phyloP scores from a whole-genome alignment of 805 yeast genomes.

The Pichia exigua region DNA sequence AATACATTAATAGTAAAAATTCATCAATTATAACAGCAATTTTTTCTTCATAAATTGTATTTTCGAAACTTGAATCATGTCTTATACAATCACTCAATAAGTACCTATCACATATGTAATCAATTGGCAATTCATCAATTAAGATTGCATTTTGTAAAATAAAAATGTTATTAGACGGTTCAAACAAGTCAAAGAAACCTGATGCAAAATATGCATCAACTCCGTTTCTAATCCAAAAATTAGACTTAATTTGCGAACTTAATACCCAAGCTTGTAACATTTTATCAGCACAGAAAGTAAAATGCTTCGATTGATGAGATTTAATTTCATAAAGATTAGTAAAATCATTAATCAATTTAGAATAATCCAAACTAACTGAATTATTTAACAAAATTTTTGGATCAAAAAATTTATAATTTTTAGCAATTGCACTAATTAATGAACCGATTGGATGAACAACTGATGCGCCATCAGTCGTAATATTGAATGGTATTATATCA shows the following conservation, averaged over 20 bases:
- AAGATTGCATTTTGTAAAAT: constrained; percentile 37
- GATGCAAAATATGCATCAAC: constrained; percentile 24
- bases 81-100: constrained; percentile 32
- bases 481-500: constrained; percentile 13
- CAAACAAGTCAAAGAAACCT: constrained; percentile 16
- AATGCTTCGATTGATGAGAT: neutral
- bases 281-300: constrained; percentile 42
- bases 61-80: constrained; percentile 16
- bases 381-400: constrained; percentile 10
- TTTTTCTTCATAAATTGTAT: constrained; percentile 42
- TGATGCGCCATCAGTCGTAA: constrained; percentile 42
- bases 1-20: constrained; percentile 37
- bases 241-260: constrained; percentile 51
- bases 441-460: constrained; percentile 56
- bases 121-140: constrained; percentile 26
- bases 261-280: constrained; percentile 55
- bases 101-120: constrained; percentile 47
- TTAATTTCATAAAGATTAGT: constrained; percentile 1
- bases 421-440: constrained; percentile 40
- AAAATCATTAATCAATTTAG: neutral
- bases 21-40: constrained; percentile 37
- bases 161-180: constrained; percentile 35
- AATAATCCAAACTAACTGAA: neutral
- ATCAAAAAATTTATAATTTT: constrained; percentile 27
- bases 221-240: constrained; percentile 75